Percentiles rank a stretch among this genome's conserved stretches.
These are phyloP conservation scores for Scedosporium apiospermum DNA, from an alignment of 2,329 filamentous ascomycete species.

Conservation along the genomic window DNA sequence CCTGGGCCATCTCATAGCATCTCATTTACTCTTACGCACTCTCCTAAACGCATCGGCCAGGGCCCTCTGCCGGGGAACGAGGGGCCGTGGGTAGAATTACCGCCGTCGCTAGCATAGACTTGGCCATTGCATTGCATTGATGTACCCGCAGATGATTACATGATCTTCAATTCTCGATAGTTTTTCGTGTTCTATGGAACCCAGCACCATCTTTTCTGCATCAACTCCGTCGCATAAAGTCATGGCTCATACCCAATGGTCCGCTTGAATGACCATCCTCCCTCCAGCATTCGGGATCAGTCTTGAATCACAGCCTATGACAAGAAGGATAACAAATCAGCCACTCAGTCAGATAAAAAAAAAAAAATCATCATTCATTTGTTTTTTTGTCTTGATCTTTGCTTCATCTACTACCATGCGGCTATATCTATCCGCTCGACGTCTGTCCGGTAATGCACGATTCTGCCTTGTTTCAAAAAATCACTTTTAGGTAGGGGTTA, in stretches of 20 bases:
- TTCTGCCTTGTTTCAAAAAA: background rate
- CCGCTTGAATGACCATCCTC: background rate
- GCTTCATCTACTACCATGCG: slow-evolving; percentile 3
- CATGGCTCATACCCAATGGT: background rate
- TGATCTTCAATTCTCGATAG: background rate
- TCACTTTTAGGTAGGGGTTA: background rate
- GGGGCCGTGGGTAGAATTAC: background rate
- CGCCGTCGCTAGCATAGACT: background rate
- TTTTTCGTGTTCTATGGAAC: background rate
- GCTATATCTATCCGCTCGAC: background rate
- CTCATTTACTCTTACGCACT: background rate
- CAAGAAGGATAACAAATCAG: slow-evolving; percentile 2
- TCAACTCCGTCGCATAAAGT: background rate
- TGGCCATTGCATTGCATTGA: background rate
- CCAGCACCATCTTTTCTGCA: background rate
- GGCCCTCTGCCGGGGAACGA: no score
- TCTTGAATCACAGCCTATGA: slow-evolving; percentile 6
- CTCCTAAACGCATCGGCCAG: background rate
- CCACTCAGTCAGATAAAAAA: slow-evolving; percentile 1
- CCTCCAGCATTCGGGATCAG: background rate
- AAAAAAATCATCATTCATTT: background rate
- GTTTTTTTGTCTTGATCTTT: slow-evolving; percentile 6
- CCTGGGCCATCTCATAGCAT: background rate
- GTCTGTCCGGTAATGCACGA: background rate
- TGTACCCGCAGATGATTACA: background rate